Evolutionary conservation across 2,329 filamentous ascomycete species (phyloP).

Genomic region (Elsinoe perseae): DNA sequence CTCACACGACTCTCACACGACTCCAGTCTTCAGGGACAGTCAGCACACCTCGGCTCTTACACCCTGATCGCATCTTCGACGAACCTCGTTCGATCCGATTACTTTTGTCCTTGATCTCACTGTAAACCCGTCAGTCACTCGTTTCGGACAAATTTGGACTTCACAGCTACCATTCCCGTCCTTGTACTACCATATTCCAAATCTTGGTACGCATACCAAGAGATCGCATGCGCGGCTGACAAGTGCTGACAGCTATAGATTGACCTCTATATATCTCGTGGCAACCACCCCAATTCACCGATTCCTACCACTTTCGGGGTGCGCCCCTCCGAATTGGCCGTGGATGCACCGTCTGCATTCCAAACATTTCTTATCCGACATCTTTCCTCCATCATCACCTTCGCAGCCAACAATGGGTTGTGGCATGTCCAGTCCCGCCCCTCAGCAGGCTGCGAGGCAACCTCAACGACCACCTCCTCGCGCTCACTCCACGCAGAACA

Average conservation of each 20-base stretch:
- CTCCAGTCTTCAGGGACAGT: background rate
- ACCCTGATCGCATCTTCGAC: background rate
- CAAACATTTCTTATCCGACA: background rate
- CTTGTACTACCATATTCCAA: background rate
- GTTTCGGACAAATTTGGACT: background rate
- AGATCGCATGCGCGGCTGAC: background rate
- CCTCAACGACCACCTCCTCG: background rate
- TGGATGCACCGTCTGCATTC: background rate
- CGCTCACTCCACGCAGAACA: background rate
- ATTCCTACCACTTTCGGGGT: background rate
- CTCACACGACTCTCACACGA: background rate
- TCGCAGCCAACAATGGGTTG: background rate
- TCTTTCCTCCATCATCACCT: background rate
- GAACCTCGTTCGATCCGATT: background rate
- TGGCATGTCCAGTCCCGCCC: slow-evolving; percentile 3
- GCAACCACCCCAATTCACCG: background rate
- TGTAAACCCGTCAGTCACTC: background rate
- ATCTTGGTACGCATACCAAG: background rate
- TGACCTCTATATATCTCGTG: background rate
- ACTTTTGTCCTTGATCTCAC: background rate
- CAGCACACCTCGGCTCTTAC: background rate
- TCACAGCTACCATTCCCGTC: background rate
- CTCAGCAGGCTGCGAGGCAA: background rate
- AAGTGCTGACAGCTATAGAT: background rate
- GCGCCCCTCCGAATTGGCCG: background rate